Evolutionary conservation across 2,329 filamentous ascomycete genomes (phyloP), one percentile per base, ranked within the genome.

Genomic region (Colletotrichum somersetense): DNA sequence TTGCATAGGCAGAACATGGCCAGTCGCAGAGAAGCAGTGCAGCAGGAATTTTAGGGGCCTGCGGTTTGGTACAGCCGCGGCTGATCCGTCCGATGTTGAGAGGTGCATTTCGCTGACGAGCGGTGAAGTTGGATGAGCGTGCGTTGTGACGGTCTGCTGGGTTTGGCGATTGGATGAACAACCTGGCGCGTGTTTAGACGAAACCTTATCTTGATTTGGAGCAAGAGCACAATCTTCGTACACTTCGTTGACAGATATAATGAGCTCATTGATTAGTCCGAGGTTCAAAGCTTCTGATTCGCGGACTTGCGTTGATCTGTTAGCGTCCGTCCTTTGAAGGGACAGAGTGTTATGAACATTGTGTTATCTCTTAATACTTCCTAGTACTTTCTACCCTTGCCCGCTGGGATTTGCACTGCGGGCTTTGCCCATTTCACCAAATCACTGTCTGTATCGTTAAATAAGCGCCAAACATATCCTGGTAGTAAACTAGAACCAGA

Each of bases 1-100:
- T 66, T 82, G 81, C 79, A 82, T 82, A 18, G 82, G 82, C 44
- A 81, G 79, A 33, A 80, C 78, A 75, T 83, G 82, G 50, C 81
- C 81, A 0, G 80, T 81, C 12, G 81, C 82, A 53, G 82, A 83
- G 66, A 81, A 81, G 11, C 82, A 83, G 64, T 83, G 78, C 10
- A 83, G 75, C 14, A 84, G 77, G 58, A 84, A 76, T 59, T 80
- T 83, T 79, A 83, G 26, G 5, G 53, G 65, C 2, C 26, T 53
- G 5, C 53, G 35, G 23, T 1, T 33, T 10, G 33, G 35, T 20
- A 6, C 23, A 5, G 14, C 18, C 16, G 68, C 20, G 12, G 35
- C 53, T 14, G 23, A 14, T 35, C 26, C 59, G 33, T 69, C 59
- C 40, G 59, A 40, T 30, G 59, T 42, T 59, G 69, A 64, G 20